Percentiles rank a stretch among this genome's conserved stretches.
These are phyloP conservation scores for Pythium scleroteichum DNA, from an alignment of 352 stramenopile genomes.

Conservation along the genomic window DNA sequence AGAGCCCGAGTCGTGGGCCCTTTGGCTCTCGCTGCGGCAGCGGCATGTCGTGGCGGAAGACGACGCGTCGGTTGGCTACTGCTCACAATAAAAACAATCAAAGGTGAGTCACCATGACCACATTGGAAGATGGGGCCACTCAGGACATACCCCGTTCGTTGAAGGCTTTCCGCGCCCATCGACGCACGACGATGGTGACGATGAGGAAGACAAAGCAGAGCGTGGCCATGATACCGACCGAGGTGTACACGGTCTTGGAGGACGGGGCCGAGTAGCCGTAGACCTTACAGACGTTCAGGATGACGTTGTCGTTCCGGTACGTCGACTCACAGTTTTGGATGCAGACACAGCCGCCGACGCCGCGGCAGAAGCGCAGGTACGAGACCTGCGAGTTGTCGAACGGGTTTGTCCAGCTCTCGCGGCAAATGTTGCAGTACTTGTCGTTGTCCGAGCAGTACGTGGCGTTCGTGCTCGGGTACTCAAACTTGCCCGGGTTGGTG, in stretches of 20 bases:
- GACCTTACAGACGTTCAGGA: constrained; percentile 21
- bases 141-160: constrained; percentile 2
- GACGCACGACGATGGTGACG: constrained; percentile 10
- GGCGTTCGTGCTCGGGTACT: constrained; percentile 23
- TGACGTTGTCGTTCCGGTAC: constrained; percentile 27
- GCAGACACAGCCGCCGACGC: constrained; percentile 25
- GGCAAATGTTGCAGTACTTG: constrained; percentile 21
- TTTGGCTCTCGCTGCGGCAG: constrained; percentile 21
- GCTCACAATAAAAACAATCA: neutral
- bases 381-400: constrained; percentile 27
- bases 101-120: neutral
- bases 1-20: constrained; percentile 44
- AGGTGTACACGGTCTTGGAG: constrained; percentile 18
- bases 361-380: constrained; percentile 24
- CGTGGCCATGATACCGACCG: constrained; percentile 22
- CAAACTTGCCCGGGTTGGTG: neutral
- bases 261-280: constrained; percentile 7
- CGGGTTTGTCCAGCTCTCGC: constrained; percentile 25
- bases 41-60: constrained; percentile 15
- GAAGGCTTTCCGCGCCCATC: constrained; percentile 13
- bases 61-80: constrained; percentile 1
- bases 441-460: constrained; percentile 23
- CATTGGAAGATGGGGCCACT: no score
- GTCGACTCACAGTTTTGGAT: constrained; percentile 19
- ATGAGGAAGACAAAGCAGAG: constrained; percentile 18